Conservation (phyloP, 192 early-diverging fungal genomes). For the Hyaloraphidium curvatum region DNA sequence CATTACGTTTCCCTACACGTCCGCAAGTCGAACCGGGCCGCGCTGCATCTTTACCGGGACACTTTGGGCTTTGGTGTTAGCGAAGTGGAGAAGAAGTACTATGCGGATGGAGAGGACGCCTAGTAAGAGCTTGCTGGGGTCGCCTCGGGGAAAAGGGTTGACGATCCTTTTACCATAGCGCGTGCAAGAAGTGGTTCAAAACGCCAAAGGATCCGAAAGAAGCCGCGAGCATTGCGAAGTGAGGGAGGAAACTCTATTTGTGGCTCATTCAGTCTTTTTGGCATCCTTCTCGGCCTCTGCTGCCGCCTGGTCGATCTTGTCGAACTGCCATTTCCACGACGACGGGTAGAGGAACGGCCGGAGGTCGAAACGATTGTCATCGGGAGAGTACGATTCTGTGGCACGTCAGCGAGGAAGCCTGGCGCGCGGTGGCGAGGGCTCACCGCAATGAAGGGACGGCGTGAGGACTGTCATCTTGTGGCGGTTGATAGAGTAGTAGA, state of each 20-base stretch:
- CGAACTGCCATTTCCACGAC: constrained; percentile 86
- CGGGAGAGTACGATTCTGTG: constrained; percentile 71
- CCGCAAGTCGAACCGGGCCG: constrained; percentile 78
- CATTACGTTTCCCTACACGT: constrained; percentile 88
- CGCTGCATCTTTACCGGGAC: constrained; percentile 80
- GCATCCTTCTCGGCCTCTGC: constrained; percentile 19
- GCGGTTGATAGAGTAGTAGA: constrained; percentile 90
- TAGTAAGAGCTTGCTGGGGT: too few relatives aligned
- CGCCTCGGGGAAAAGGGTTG: too few relatives aligned
- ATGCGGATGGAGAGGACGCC: constrained; percentile 97
- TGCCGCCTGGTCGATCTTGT: constrained; percentile 50
- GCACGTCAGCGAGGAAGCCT: neutral
- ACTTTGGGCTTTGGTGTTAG: constrained; percentile 79
- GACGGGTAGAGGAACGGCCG: constrained; percentile 91
- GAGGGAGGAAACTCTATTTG: too few relatives aligned
- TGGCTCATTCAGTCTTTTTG: too few relatives aligned
- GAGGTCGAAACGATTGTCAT: constrained; percentile 95
- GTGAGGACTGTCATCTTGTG: constrained; percentile 98
- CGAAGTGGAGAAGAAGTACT: constrained; percentile 88
- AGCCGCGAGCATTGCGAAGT: too few relatives aligned
- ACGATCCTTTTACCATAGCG: too few relatives aligned
- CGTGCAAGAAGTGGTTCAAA: too few relatives aligned
- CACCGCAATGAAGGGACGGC: constrained; percentile 30
- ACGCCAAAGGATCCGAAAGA: too few relatives aligned
- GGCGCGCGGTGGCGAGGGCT: neutral